Base-by-base conservation (phyloP, 768 basidiomycete species). In the Phlegmacium glaucopus region DNA sequence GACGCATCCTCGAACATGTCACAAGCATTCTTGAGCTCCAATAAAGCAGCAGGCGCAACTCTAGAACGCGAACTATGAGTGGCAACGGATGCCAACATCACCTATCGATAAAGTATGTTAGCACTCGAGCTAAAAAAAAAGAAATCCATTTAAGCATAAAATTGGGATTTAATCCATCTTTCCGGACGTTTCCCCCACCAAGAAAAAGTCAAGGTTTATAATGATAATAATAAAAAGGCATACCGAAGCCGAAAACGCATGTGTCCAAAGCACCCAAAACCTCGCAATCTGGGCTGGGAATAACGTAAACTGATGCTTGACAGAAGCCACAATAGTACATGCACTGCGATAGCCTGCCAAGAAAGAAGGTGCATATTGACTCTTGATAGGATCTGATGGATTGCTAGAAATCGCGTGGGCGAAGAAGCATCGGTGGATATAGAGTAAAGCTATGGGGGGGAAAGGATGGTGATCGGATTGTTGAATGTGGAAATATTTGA, bases 51-150 rank as follows among this genome's bases (percentile, higher is more conserved):
- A 11, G 79, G 72, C 0, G 87, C 86, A 15, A 85, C 81, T 59
- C 85, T 87, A 1, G 80, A 85, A 32, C 72, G 72, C 11, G 80
- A 74, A 28, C 79, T 78, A 44, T 83, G 82, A 10, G 83, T 88
- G 1, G 86, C 85, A n/a, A 90, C 79, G 8, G 87, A 85, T 9
- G 84, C 79, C 34, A 90, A 60, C 79, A 90, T 84, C 22, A 89
- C 80, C 87, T 89, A 52, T 6, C 6, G 5, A 17, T 2, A 22
- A n/a, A 9, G 26, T 17, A 10, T 22, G 22, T 22, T 22, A 22
- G 22, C 22, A 22, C 22, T 22, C 22, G 22, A 22, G 22, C 22
- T 5, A 22, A 22, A 22, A 22, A 22, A 22, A 22, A 22, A 22
- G 22, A 22, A 22, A 22, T 22, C 22, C 22, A 22, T 22, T 5